Percentiles rank a stretch among this genome's conserved stretches.
phyloP scores from a whole-genome alignment of 305 asterid genomes.

The Stenogyne calaminthoides region DNA sequence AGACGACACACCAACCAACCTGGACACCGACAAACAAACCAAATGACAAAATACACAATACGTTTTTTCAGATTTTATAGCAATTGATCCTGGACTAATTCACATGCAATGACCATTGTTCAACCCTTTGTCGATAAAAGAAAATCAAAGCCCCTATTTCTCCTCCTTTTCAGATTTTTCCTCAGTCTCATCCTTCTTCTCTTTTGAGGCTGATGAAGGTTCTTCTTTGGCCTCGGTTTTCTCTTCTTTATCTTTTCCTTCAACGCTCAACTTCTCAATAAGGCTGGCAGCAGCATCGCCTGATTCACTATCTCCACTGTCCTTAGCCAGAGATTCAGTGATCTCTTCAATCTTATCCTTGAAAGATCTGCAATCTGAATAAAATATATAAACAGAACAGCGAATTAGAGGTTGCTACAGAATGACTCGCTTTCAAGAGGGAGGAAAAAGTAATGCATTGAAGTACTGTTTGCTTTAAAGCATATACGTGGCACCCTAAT shows the following conservation, averaged over 20 bases:
- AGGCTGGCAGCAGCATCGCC: slow-evolving; percentile 57
- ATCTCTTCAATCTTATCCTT: slow-evolving; percentile 65
- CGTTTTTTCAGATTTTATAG: slow-evolving; percentile 27
- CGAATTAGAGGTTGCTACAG: neutral
- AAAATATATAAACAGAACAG: neutral
- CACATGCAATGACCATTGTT: slow-evolving; percentile 21
- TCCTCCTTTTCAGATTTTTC: slow-evolving; percentile 46
- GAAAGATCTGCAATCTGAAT: slow-evolving; percentile 68
- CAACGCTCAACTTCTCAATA: slow-evolving; percentile 58
- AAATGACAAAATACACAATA: slow-evolving; percentile 30
- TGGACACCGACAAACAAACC: slow-evolving; percentile 35
- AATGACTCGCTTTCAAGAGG: neutral
- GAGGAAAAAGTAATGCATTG: neutral
- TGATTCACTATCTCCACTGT: slow-evolving; percentile 46
- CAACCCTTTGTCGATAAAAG: slow-evolving; percentile 26
- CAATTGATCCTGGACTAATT: slow-evolving; percentile 23
- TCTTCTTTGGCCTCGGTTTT: slow-evolving; percentile 47
- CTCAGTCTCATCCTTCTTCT: slow-evolving; percentile 41
- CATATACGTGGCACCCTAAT: neutral
- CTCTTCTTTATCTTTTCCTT: slow-evolving; percentile 48
- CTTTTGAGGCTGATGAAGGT: slow-evolving; percentile 37
- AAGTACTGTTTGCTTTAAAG: neutral
- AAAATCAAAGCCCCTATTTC: slow-evolving; percentile 33
- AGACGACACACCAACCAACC: slow-evolving; percentile 37
- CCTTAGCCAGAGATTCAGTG: slow-evolving; percentile 53